Percentiles rank a stretch among this genome's conserved stretches.
phyloP scores from a whole-genome alignment of 306 rosid genomes.

The Canavalia ensiformis region DNA sequence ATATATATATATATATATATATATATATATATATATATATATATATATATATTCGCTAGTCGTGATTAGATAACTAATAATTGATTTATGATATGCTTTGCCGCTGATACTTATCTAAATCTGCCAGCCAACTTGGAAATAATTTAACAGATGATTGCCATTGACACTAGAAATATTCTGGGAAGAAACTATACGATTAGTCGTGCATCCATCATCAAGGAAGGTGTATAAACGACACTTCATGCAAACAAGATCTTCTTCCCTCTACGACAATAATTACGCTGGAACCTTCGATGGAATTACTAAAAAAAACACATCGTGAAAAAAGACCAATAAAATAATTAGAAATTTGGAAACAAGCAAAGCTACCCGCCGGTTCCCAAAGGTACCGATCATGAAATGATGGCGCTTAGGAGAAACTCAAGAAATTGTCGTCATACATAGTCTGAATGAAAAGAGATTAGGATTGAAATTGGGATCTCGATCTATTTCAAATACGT shows the following conservation, averaged over 20 bases:
- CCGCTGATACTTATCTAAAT: slow-evolving; percentile 6
- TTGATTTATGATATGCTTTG: slow-evolving; percentile 9
- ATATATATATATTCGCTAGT: no score
- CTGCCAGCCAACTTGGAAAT: neutral
- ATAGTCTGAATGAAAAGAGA: no score
- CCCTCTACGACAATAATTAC: slow-evolving; percentile 17
- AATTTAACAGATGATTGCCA: neutral
- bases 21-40: no score
- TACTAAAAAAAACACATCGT: neutral
- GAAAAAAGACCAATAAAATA: no score
- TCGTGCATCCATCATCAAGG: neutral
- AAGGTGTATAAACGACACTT: neutral
- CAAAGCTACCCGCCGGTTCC: no score
- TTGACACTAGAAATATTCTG: neutral
- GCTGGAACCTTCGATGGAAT: neutral
- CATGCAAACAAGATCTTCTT: neutral
- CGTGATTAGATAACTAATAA: neutral
- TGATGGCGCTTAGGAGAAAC: no score
- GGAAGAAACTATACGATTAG: neutral
- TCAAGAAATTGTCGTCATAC: no score
- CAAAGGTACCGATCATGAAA: no score
- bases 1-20: no score
- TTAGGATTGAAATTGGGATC: no score
- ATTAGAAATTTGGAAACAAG: no score
- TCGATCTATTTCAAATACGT: no score